Conservation (phyloP, 257 asterid species). For the Leonotis leonurus region DNA sequence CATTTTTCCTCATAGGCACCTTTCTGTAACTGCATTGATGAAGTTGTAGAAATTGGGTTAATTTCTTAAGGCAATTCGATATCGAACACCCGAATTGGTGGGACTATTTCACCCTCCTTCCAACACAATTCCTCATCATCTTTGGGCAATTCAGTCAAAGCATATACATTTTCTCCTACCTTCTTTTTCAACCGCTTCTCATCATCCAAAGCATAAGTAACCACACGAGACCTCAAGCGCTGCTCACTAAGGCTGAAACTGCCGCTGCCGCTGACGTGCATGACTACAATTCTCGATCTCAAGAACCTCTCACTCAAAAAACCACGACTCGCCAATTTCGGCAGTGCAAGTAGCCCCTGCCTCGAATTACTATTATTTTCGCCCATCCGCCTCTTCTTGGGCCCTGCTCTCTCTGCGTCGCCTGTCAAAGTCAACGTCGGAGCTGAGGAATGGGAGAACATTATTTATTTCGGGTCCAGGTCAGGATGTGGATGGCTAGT, state of each 20-base stretch:
- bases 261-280: slow-evolving; percentile 18
- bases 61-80: slow-evolving; percentile 10
- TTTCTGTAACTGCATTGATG: not conserved
- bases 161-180: not conserved
- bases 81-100: slow-evolving; percentile 4
- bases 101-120: slow-evolving; percentile 1
- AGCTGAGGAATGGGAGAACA: slow-evolving; percentile 4
- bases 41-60: not conserved
- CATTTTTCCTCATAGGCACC: not conserved
- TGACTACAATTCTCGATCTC: slow-evolving; percentile 27
- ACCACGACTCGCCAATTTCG: slow-evolving; percentile 13
- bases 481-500: no score
- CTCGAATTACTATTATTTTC: slow-evolving; percentile 15
- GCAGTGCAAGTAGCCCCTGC: slow-evolving; percentile 14
- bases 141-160: slow-evolving; percentile 11
- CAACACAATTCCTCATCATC: not conserved
- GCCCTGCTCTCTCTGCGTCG: not conserved
- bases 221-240: slow-evolving; percentile 15
- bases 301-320: slow-evolving; percentile 25
- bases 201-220: not conserved
- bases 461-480: no score
- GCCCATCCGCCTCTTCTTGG: slow-evolving; percentile 26
- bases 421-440: slow-evolving; percentile 14
- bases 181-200: slow-evolving; percentile 17
- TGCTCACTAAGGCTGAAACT: not conserved